Percentiles rank a stretch among this genome's conserved stretches.
Conservation (phyloP, 164 flowering plant species). For the Sedum album region DNA sequence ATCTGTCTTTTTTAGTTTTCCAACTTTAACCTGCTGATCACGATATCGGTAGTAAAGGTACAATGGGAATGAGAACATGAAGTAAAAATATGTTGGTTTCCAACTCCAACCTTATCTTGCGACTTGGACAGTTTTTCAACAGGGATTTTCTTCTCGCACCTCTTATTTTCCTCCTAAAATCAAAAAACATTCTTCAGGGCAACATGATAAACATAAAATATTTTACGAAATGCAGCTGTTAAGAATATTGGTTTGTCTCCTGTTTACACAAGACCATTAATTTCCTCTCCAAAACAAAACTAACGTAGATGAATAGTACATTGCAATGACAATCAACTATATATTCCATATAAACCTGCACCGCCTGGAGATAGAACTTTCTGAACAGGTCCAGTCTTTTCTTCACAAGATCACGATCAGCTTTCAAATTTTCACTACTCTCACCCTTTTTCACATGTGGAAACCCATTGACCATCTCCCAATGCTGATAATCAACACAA, state of each 20-base stretch:
- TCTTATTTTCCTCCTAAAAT: neutral
- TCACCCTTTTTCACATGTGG: neutral
- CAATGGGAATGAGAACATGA: no score
- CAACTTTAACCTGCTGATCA: neutral
- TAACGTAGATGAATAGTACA: no score
- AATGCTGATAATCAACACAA: neutral
- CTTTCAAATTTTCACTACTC: neutral
- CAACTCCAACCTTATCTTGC: neutral
- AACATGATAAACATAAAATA: neutral
- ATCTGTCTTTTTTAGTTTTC: neutral
- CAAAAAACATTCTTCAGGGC: neutral
- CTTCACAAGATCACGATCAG: neutral
- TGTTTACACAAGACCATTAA: neutral
- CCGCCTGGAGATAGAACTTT: neutral
- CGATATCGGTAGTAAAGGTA: neutral
- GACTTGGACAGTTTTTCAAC: neutral
- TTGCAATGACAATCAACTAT: no score
- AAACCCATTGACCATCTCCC: neutral
- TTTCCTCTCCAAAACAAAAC: neutral
- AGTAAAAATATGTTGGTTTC: no score
- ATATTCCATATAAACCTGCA: neutral
- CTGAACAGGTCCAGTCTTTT: neutral
- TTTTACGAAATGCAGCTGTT: neutral
- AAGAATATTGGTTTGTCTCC: no score
- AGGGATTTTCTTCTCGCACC: neutral